phyloP scores from a whole-genome alignment of 2,329 filamentous ascomycete species.

The Fusarium sp. region DNA sequence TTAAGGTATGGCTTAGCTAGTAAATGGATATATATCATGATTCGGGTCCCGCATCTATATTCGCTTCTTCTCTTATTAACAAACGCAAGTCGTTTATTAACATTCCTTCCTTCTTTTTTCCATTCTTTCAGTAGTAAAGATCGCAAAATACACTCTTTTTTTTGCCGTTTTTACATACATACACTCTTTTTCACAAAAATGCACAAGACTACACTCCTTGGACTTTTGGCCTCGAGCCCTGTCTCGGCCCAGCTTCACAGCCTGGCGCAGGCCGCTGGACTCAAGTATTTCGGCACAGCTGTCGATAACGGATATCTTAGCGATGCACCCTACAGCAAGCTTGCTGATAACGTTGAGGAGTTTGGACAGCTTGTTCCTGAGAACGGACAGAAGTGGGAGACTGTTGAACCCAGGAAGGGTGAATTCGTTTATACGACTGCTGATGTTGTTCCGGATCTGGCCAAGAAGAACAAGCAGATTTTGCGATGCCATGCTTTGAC shows the following conservation, averaged over 20 bases:
- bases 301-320: constrained; percentile 69
- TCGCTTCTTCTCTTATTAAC: constrained; percentile 6
- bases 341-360: constrained; percentile 66
- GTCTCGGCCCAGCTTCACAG: constrained; percentile 59
- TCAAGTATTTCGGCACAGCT: constrained; percentile 74
- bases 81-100: constrained; percentile 22
- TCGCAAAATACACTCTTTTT: constrained; percentile 20
- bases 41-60: neutral
- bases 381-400: constrained; percentile 74
- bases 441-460: constrained; percentile 64
- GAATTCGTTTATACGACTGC: constrained; percentile 70
- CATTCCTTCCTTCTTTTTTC: constrained; percentile 15
- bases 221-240: constrained; percentile 44
- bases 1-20: neutral
- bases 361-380: constrained; percentile 75
- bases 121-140: constrained; percentile 4
- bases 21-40: constrained; percentile 27
- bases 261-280: constrained; percentile 67
- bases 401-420: constrained; percentile 67
- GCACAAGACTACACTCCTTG: constrained; percentile 42
- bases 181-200: constrained; percentile 26
- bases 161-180: constrained; percentile 12
- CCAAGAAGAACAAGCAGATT: constrained; percentile 61
- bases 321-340: constrained; percentile 66
- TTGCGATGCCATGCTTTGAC: constrained; percentile 73